phyloP scores from a whole-genome alignment of 768 basidiomycete genomes.

The Ramaria sp. region DNA sequence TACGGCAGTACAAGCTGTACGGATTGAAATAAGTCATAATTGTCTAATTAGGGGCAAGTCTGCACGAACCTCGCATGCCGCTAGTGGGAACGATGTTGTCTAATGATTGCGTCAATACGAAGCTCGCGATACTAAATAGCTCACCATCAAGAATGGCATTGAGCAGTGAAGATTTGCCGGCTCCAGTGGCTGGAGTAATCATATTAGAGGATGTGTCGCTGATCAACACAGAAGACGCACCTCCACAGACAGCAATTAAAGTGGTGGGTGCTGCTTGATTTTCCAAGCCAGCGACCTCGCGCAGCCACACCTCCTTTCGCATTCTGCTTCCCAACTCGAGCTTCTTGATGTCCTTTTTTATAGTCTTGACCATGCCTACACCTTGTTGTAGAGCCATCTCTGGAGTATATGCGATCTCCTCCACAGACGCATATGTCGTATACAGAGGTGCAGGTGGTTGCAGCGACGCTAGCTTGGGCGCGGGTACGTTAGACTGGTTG shows the following conservation, averaged over 20 bases:
- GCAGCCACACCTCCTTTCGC: constrained; percentile 47
- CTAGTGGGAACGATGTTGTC: constrained; percentile 58
- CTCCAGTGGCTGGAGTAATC: constrained; percentile 37
- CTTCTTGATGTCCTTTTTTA: constrained; percentile 32
- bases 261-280: constrained; percentile 43
- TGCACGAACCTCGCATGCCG: constrained; percentile 45
- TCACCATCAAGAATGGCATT: constrained; percentile 53
- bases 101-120: constrained; percentile 11
- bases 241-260: constrained; percentile 56
- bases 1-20: constrained; percentile 51
- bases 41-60: background rate
- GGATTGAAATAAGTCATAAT: background rate
- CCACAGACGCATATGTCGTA: constrained; percentile 25
- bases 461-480: background rate
- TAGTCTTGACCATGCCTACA: constrained; percentile 38
- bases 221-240: constrained; percentile 20
- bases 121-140: background rate
- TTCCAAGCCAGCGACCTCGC: constrained; percentile 42
- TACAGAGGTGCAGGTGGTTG: constrained; percentile 18
- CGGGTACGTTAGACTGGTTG: background rate
- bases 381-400: constrained; percentile 42
- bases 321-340: constrained; percentile 44
- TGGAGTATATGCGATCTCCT: constrained; percentile 37
- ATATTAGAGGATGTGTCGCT: background rate
- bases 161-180: constrained; percentile 50